Conservation (phyloP, 148 eudicot genomes). For the Suaeda aralocaspica region DNA sequence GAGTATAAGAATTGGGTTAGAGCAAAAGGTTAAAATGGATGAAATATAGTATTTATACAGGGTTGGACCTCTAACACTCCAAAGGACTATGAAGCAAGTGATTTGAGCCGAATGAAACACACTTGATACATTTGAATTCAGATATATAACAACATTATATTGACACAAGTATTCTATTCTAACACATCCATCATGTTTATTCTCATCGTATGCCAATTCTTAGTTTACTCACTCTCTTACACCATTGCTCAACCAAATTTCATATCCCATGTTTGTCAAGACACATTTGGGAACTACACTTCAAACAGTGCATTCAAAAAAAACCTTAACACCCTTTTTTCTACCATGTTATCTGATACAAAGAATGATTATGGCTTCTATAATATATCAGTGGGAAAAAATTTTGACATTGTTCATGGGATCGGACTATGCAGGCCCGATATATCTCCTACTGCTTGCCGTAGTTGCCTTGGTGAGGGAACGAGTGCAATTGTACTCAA, state of each 20-base stretch:
- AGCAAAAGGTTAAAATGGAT: no score
- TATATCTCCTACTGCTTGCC: constrained; percentile 19
- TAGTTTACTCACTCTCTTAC: not conserved
- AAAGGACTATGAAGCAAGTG: no score
- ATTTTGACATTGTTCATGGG: constrained; percentile 29
- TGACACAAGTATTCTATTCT: no score
- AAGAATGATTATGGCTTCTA: constrained; percentile 30
- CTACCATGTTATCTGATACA: constrained; percentile 11
- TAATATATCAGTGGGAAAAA: constrained; percentile 27
- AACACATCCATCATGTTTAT: no score
- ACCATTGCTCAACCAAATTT: constrained; percentile 14
- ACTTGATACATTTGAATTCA: no score
- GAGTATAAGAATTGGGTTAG: no score
- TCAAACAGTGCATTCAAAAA: constrained; percentile 11
- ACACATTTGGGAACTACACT: constrained; percentile 26
- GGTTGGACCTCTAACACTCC: no score
- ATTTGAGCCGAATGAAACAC: no score
- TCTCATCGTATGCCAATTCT: not conserved
- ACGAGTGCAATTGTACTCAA: not conserved
- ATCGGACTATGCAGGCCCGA: constrained; percentile 51
- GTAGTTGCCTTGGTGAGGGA: constrained; percentile 26
- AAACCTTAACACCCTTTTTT: constrained; percentile 9
- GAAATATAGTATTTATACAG: no score
- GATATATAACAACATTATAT: no score
- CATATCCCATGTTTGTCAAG: constrained; percentile 1